phyloP scores from a whole-genome alignment of 1,284 basidiomycete genomes.

The Gomphus bonarii region DNA sequence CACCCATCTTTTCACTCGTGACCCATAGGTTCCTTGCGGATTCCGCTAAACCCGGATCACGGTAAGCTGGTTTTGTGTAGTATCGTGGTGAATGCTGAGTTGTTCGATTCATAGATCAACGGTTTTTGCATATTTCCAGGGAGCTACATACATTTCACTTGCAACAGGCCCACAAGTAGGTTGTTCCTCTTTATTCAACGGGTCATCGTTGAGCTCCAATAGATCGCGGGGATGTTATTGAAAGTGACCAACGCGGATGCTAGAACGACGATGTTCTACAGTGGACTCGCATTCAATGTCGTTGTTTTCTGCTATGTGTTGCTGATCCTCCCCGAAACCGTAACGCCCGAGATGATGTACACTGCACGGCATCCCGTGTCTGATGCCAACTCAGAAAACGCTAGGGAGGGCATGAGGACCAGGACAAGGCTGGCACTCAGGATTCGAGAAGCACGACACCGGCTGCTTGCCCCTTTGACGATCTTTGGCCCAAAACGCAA shows the following conservation, averaged over 20 bases:
- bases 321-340: constrained; percentile 38
- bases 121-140: constrained; percentile 43
- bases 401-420: not conserved
- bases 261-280: constrained; percentile 2
- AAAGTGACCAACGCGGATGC: not conserved
- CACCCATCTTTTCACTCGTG: not conserved
- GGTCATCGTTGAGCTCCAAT: constrained; percentile 22
- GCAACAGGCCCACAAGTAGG: constrained; percentile 40
- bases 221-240: constrained; percentile 2
- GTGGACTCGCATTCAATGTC: not conserved
- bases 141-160: constrained; percentile 38
- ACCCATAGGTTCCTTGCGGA: constrained; percentile 36
- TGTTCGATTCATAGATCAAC: constrained; percentile 20
- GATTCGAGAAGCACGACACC: not conserved
- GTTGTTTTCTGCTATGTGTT: constrained; percentile 23
- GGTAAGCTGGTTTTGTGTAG: constrained; percentile 12
- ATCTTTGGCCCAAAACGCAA: constrained; percentile 30
- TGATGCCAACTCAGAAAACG: not conserved
- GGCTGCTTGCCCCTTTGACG: constrained; percentile 29
- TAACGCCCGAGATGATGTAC: constrained; percentile 18
- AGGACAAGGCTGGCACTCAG: not conserved
- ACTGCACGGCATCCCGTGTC: not conserved
- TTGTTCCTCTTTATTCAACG: constrained; percentile 17
- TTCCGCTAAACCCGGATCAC: constrained; percentile 39
- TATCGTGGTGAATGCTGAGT: not conserved